Base-by-base conservation (phyloP, 2,329 filamentous ascomycete species). In the Amauroascus verrucosus region DNA sequence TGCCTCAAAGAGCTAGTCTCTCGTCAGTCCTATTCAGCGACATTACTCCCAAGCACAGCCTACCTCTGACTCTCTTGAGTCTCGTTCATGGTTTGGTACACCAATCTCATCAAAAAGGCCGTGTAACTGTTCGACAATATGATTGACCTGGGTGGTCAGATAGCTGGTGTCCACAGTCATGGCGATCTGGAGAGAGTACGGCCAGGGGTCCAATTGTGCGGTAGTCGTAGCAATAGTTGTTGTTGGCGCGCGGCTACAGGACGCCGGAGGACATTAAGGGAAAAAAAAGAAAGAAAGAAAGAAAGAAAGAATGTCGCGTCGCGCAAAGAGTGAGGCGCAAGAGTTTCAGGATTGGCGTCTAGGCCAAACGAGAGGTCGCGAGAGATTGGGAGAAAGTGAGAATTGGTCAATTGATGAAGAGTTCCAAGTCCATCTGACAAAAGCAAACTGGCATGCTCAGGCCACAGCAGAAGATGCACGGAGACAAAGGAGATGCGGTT, bases 41-140 rank as follows among this genome's bases (percentile, higher is more conserved):
- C 13, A 11, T 40, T 3, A 18, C 18, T 18, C 24, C 44, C 30
- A 16, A 18, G 28, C 6, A 20, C 13, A 26, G 64, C 78, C 65
- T 75, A 94, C 90, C 82, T 96, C 88, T 67, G 87, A 81, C 68
- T 97, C 91, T 64, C 93, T 80, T 48, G 81, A 78, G 67, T 97
- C 89, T 65, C 93, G 86, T 70, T 97, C 93, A 82, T 95, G 89
- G 64, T 76, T 82, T 26, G 91, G 82, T n/a, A 98, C 86, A 55
- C 93, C 93, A 65, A 98, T 98, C 67, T 98, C 91, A 69, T 98
- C 93, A 65, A 96, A 98, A 54, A 97, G 80, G 60, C 86, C 86
- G 72, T 97, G 91, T 57, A 98, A 80, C 72, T 96, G 89, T 70
- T 82, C 82, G 67, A 97, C 89, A 66, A 95, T 96, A 64, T 81